Evolutionary conservation across 164 flowering plant species (phyloP), one percentile per base, ranked within the genome.

Genomic region (Akebia trifoliata): DNA sequence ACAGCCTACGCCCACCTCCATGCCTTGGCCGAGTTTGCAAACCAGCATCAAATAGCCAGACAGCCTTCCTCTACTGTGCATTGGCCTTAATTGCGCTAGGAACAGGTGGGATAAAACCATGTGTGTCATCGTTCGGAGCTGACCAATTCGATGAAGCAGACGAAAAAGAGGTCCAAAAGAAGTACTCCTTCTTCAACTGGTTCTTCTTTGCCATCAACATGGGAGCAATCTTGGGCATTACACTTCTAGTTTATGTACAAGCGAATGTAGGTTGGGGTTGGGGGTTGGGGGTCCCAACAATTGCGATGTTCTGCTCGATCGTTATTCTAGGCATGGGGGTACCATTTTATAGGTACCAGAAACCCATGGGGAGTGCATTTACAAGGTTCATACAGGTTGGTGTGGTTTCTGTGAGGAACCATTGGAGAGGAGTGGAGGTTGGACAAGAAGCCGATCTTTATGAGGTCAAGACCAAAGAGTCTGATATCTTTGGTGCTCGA

Each of bases 131-230:
- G 0, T 78, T 84, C 31, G 86, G 85, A 0, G 86, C 90, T 0
- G 85, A 84, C 39, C 90, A 84, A 49, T 84, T 77, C 50, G 90
- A 84, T 56, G 82, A 76, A 31, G 59, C 69, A 0, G 89, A 87
- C 51, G 38, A 52, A n/a, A 66, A 66, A 47, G 95, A 87, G 68
- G 71, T 54, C 30, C 36, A 4, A 0, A 75, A 77, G 64, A 84
- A 82, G 40, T 79, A 59, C 57, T 60, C 82, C 0, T 87, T 84
- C 69, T 87, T 87, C 69, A 81, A 87, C 59, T 87, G 91, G 95
- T 84, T 87, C 75, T 84, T 84, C 80, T 82, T 84, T 21, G 86
- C 87, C 55, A 82, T 82, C 58, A 84, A 78, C 77, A 78, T 74
- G 58, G 95, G 95, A 2, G 87, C 77, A 0, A 61, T 85, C 12